Base-by-base conservation (phyloP, 2,329 filamentous ascomycete genomes). In the Phialocephala subalpina region DNA sequence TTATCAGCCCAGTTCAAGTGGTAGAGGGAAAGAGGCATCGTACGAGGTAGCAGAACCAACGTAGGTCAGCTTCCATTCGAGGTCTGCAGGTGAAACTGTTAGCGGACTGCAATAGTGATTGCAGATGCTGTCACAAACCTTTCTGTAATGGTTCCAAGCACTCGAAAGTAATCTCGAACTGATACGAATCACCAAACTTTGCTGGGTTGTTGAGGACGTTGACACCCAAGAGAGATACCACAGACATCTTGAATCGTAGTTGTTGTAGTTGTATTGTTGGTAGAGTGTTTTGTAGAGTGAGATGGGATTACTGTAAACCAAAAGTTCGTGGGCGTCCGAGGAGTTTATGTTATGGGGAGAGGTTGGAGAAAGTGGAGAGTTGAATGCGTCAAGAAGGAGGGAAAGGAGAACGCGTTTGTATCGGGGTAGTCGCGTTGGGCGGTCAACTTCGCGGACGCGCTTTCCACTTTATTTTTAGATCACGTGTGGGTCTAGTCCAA, bases 21-120 rank as follows among this genome's bases (percentile, higher is more conserved):
- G 25, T 27, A 29, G 25, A 61, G 25, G 38, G 60, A 59, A 63
- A 42, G 58, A 58, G 61, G 55, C 56, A 72, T 86, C 92, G 84
- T 85, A 97, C 92, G 93, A 97, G 64, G 95, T 98, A 70, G 97
- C 96, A 73, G 96, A 99, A 76, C 96, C 97, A 77, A 99, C 96
- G 75, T 99, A 99, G 79, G 94, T 99, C 75, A 99, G 86, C 82
- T 99, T 99, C 96, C 96, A 99, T 82, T 99, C 96, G 68, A 99
- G 90, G 82, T 99, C 96, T 97, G 75, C 38, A 42, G 60, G 58
- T 53, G 22, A 77, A 71, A 22, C 45, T 74, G 66, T 49, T 38
- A 57, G 25, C 60, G 42, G 33, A 58, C 40, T 27, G 20, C 3
- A 55, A 25, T 16, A 20, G 52, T 18, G 29, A 33, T 49, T 63